Percentiles rank a stretch among this genome's conserved stretches.
Evolutionary conservation across 345 rosid species (phyloP).

Genomic region (Alliaria petiolata): DNA sequence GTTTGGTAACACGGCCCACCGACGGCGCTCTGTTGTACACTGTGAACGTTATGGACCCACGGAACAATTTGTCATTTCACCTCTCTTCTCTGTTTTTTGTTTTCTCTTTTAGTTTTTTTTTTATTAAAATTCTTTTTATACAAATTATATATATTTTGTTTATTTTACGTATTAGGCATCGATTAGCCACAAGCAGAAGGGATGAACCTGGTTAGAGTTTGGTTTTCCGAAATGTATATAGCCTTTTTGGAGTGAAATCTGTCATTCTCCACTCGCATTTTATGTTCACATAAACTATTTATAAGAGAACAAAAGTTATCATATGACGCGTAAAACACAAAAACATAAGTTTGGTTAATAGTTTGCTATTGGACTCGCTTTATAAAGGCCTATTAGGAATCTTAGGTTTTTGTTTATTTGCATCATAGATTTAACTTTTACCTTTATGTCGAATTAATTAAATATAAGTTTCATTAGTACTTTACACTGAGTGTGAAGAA

Average conservation of each 20-base stretch:
- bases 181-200: constrained; percentile 21
- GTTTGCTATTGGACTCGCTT: constrained; percentile 11
- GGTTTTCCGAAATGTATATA: background rate
- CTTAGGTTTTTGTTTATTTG: background rate
- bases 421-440: background rate
- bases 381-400: constrained; percentile 21
- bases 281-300: background rate
- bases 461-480: background rate
- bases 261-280: constrained; percentile 27
- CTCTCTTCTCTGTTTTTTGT: background rate
- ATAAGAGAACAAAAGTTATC: background rate
- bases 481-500: background rate
- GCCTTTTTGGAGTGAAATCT: background rate
- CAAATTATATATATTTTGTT: background rate
- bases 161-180: background rate
- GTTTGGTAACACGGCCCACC: background rate
- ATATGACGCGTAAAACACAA: constrained; percentile 25
- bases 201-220: constrained; percentile 24
- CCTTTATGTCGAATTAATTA: background rate
- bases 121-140: background rate
- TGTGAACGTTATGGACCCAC: constrained; percentile 18
- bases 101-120: background rate
- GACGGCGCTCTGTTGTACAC: constrained; percentile 22
- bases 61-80: background rate
- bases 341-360: constrained; percentile 15